Conservation (phyloP, 2,329 filamentous ascomycete species). For the Aspergillus fischeri region DNA sequence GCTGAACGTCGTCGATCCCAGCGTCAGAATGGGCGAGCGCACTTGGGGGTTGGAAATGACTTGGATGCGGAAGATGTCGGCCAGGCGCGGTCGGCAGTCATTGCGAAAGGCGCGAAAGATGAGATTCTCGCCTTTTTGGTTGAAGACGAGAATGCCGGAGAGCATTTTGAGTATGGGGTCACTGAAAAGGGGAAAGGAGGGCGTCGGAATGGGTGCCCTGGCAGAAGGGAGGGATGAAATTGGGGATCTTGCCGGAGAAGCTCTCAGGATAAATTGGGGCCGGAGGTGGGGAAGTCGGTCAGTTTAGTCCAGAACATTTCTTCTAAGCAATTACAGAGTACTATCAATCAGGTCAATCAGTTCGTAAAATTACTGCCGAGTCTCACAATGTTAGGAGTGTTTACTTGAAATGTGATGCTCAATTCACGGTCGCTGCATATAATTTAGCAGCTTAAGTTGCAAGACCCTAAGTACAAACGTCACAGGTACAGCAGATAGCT, state of each 20-base stretch:
- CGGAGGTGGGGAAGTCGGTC: not conserved
- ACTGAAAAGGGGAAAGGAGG: conserved; percentile 10
- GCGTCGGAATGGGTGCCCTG: conserved; percentile 3
- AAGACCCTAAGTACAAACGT: no score
- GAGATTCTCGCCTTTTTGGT: conserved; percentile 99
- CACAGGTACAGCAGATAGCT: not conserved
- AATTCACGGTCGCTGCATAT: not conserved
- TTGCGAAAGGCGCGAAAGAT: conserved; percentile 99
- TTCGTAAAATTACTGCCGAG: no score
- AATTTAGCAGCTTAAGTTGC: not conserved
- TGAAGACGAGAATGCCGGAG: conserved; percentile 96
- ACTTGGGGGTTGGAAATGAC: conserved; percentile 98
- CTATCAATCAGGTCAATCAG: not conserved
- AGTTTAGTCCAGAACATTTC: not conserved
- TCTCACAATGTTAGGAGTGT: not conserved
- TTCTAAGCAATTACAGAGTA: no score
- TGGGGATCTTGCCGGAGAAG: conserved; percentile 1
- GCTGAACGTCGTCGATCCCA: conserved; percentile 97
- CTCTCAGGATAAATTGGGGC: not conserved
- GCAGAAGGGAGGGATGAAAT: conserved; percentile 2
- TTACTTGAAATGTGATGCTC: not conserved
- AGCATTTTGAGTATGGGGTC: conserved; percentile 59
- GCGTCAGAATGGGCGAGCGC: conserved; percentile 91
- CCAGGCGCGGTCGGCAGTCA: conserved; percentile 93
- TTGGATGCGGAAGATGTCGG: conserved; percentile 98